Percentiles rank a stretch among this genome's conserved stretches.
These are phyloP conservation scores for Malassezia sp. DNA, from an alignment of 1,284 basidiomycete genomes.

Conservation along the genomic window DNA sequence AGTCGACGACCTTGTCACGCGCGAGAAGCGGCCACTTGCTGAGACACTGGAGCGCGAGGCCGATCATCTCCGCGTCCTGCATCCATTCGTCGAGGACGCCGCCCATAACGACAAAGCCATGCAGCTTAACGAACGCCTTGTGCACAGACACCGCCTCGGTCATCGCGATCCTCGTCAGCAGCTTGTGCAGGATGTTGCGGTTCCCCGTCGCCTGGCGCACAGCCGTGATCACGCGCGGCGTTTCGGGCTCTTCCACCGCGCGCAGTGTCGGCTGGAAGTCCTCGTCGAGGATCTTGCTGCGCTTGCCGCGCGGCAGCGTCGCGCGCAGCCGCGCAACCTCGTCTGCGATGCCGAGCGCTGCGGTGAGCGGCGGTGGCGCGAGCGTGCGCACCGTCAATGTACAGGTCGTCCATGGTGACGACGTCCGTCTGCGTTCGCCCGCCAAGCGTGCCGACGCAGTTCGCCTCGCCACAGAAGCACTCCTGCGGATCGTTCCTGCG, in stretches of 20 bases:
- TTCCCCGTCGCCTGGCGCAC: slow-evolving; percentile 74
- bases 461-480: slow-evolving; percentile 90
- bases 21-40: slow-evolving; percentile 66
- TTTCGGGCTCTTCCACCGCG: slow-evolving; percentile 63
- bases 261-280: slow-evolving; percentile 66
- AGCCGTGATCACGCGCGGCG: slow-evolving; percentile 76
- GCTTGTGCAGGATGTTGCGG: slow-evolving; percentile 66
- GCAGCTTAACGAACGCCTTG: slow-evolving; percentile 77
- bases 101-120: slow-evolving; percentile 84
- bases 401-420: slow-evolving; percentile 80
- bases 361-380: too few species aligned
- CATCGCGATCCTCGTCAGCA: slow-evolving; percentile 78
- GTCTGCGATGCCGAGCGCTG: slow-evolving; percentile 88
- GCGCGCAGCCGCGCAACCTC: slow-evolving; percentile 66
- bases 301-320: slow-evolving; percentile 81
- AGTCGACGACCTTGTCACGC: slow-evolving; percentile 76
- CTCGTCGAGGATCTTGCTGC: slow-evolving; percentile 80
- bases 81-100: slow-evolving; percentile 71
- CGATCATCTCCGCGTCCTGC: slow-evolving; percentile 62
- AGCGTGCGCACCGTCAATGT: slow-evolving; percentile 85
- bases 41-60: slow-evolving; percentile 51
- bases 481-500: slow-evolving; percentile 77
- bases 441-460: slow-evolving; percentile 90
- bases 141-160: slow-evolving; percentile 70
- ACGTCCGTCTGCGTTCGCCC: slow-evolving; percentile 98